phyloP scores from a whole-genome alignment of 2,329 filamentous ascomycete genomes.

The Pseudogymnoascus destructans region DNA sequence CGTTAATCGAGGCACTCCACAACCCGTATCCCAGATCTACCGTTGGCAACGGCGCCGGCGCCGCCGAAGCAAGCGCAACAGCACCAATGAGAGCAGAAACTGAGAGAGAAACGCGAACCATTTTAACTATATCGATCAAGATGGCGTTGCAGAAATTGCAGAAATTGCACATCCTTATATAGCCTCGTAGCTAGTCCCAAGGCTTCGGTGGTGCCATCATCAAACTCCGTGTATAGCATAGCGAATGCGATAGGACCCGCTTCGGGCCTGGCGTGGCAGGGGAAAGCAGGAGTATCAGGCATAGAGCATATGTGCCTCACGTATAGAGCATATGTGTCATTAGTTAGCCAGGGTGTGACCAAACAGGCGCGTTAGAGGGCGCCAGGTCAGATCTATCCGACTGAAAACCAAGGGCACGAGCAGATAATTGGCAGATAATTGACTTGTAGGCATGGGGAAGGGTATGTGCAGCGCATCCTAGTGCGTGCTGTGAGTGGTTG shows the following conservation, averaged over 20 bases:
- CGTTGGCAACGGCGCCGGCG: conserved; percentile 14
- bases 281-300: background rate
- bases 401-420: background rate
- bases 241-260: background rate
- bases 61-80: background rate
- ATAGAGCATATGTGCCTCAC: too few species aligned
- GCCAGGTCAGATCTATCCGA: background rate
- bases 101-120: conserved; percentile 1
- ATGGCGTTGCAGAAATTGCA: background rate
- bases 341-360: background rate
- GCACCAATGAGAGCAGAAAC: background rate
- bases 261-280: background rate
- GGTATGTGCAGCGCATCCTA: background rate
- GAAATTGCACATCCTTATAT: background rate
- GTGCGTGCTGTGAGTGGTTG: background rate
- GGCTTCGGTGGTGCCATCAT: background rate
- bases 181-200: background rate
- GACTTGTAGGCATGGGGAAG: background rate
- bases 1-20: conserved; percentile 23
- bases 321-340: too few species aligned
- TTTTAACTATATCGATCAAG: background rate
- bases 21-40: conserved; percentile 25
- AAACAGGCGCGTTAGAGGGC: background rate
- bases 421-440: conserved; percentile 4
- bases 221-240: background rate